These are phyloP conservation scores for Pleurotus pulmonarius DNA, from an alignment of 768 basidiomycete species.

Conservation along the genomic window DNA sequence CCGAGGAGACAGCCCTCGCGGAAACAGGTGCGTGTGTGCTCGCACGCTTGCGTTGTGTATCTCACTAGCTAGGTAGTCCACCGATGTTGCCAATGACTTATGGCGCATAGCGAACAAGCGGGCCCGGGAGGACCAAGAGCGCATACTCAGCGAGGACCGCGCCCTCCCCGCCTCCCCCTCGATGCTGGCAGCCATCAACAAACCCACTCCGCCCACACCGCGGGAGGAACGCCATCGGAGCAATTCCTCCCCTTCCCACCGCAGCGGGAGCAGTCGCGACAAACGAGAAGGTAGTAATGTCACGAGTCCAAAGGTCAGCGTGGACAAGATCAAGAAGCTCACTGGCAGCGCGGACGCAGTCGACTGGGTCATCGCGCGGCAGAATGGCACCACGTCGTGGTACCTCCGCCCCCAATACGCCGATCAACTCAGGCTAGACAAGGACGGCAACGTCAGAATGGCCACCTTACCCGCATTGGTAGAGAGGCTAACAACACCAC, in stretches of 20 bases:
- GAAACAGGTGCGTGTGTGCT: slow-evolving; percentile 8
- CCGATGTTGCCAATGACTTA: background rate
- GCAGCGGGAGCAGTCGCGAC: background rate
- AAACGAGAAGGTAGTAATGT: slow-evolving; percentile 26
- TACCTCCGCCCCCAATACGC: slow-evolving; percentile 58
- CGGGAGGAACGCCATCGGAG: slow-evolving; percentile 17
- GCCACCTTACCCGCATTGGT: slow-evolving; percentile 73
- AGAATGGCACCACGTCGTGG: slow-evolving; percentile 36
- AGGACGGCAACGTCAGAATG: slow-evolving; percentile 61
- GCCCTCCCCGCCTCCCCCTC: slow-evolving; percentile 9
- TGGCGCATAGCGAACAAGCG: slow-evolving; percentile 3
- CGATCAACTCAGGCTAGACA: slow-evolving; percentile 61
- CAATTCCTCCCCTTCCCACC: slow-evolving; percentile 4
- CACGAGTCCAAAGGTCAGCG: slow-evolving; percentile 10
- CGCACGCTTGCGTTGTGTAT: background rate
- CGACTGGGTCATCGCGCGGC: slow-evolving; percentile 25
- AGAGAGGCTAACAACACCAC: slow-evolving; percentile 53
- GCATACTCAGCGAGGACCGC: slow-evolving; percentile 7
- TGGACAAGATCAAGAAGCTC: slow-evolving; percentile 33
- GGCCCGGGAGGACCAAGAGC: background rate
- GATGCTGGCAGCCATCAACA: slow-evolving; percentile 20
- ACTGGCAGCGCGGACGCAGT: slow-evolving; percentile 40
- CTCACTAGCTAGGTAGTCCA: background rate
- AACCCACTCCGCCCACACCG: slow-evolving; percentile 32
- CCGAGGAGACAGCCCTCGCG: slow-evolving; percentile 5